Base-by-base conservation (phyloP, 2,329 filamentous ascomycete genomes). In the Clarireedia paspali region DNA sequence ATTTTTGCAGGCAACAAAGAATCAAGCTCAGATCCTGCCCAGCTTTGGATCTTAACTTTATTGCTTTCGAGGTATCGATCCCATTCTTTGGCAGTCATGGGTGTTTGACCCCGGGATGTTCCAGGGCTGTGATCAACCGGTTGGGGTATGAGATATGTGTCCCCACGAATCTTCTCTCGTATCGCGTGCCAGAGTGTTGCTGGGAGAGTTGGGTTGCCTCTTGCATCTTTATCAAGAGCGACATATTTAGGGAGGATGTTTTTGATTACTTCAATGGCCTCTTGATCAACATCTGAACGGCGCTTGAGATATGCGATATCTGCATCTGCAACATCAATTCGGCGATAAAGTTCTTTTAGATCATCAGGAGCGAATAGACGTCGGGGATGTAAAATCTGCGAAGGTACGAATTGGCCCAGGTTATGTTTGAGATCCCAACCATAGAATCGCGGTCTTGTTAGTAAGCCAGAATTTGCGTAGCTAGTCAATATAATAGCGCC, bases 141-240 rank as follows among this genome's bases (percentile, higher is more conserved):
- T 17, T 24, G 10, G 27, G 40, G 47, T 15, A 52, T 46, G 23
- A 56, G 48, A 24, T 17, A 12, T 17, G 50, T 24, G 20, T 57
- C 64, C 2, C 59, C 45, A 81, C 79, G 71, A 48, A 87, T 77
- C 56, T 78, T 74, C 53, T 79, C 77, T 24, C 75, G 73, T 7
- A 90, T 67, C 0, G 84, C 85, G 55, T 81, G 74, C 79, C 82
- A 90, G 58, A 90, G 87, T 2, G 82, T 77, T 24, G 80, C 74
- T 0, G 79, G 72, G 15, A 89, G 78, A 23, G 78, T 70, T 0
- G 74, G 69, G 9, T 77, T 74, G 14, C 83, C 84, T 30, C 79
- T 68, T 36, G 72, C 68, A 56, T 77, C 72, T 6, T 75, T 73
- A 14, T 77, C 74, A 60, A 87, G 76, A 57, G 80, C 77, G 4